A percentile compares a stretch with the other conserved stretches of the same genome.
These are phyloP conservation scores for Fusarium setosum DNA, from an alignment of 2,329 filamentous ascomycete genomes.

Conservation along the genomic window DNA sequence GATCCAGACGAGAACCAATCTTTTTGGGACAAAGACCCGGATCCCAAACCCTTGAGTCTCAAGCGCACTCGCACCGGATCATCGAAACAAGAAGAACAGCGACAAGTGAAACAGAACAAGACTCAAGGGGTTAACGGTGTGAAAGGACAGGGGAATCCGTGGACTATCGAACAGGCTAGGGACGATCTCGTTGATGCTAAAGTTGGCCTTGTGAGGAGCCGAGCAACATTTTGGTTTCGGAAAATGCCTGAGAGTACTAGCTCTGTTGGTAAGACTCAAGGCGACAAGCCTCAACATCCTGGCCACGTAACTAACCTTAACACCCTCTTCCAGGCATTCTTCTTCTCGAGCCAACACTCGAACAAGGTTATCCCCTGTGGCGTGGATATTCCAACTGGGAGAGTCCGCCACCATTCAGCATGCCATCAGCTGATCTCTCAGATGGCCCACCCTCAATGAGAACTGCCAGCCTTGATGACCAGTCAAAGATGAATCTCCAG, in stretches of 20 bases:
- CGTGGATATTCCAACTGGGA: constrained; percentile 6
- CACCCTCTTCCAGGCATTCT: background rate
- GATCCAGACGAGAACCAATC: background rate
- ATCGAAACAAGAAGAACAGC: no score
- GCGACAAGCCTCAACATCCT: background rate
- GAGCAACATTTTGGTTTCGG: background rate
- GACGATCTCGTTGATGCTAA: background rate
- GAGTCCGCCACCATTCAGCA: background rate
- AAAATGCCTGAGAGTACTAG: background rate
- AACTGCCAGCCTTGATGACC: no score
- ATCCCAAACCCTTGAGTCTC: no score
- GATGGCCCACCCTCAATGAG: background rate
- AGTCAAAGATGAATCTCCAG: no score
- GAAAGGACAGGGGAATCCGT: no score
- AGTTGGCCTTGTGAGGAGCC: background rate
- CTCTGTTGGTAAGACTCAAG: background rate
- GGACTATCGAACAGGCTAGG: no score
- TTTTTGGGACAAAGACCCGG: background rate
- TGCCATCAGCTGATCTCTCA: background rate
- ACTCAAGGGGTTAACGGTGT: no score
- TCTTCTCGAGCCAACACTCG: background rate
- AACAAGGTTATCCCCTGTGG: background rate
- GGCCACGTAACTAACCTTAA: background rate
- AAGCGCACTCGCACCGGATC: no score
- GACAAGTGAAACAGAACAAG: no score